Evolutionary conservation across 2,329 filamentous ascomycete species (phyloP).

Genomic region (Stagonosporopsis cucurbitacearum): DNA sequence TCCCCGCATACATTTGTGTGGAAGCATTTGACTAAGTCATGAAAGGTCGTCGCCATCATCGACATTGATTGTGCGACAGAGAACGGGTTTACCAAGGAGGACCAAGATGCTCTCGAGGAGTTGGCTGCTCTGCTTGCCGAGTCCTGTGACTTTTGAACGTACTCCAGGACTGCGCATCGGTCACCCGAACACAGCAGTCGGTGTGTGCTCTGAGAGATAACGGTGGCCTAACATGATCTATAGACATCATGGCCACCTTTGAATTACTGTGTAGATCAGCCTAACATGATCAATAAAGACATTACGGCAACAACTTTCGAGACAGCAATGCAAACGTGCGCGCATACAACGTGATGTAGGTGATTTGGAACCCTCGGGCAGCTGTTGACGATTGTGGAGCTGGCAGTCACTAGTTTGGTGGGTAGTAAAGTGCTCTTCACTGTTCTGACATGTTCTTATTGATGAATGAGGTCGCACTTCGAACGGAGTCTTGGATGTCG

Average conservation of each 20-base stretch:
- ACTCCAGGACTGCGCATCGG: background rate
- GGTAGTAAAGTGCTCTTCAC: background rate
- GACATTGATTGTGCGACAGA: slow-evolving; percentile 77
- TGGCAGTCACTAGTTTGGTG: background rate
- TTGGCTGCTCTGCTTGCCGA: slow-evolving; percentile 52
- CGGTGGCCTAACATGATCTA: slow-evolving; percentile 19
- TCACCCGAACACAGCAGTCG: background rate
- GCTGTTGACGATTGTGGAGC: background rate
- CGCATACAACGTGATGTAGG: no score
- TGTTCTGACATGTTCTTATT: background rate
- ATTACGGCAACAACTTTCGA: slow-evolving; percentile 6
- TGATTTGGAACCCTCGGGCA: no score
- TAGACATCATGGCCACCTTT: slow-evolving; percentile 15
- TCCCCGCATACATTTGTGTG: background rate
- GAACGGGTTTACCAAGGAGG: slow-evolving; percentile 72
- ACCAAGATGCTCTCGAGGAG: slow-evolving; percentile 69
- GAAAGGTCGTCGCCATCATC: slow-evolving; percentile 72
- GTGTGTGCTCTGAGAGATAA: background rate
- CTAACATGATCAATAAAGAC: slow-evolving; percentile 23
- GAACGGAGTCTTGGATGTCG: background rate
- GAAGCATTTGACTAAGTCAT: slow-evolving; percentile 9
- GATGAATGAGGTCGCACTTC: background rate
- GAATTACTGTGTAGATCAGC: background rate
- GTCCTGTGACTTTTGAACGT: slow-evolving; percentile 41
- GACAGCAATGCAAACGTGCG: background rate